Conservation (phyloP, 2,329 filamentous ascomycete genomes). For the Xylariaceae sp. region DNA sequence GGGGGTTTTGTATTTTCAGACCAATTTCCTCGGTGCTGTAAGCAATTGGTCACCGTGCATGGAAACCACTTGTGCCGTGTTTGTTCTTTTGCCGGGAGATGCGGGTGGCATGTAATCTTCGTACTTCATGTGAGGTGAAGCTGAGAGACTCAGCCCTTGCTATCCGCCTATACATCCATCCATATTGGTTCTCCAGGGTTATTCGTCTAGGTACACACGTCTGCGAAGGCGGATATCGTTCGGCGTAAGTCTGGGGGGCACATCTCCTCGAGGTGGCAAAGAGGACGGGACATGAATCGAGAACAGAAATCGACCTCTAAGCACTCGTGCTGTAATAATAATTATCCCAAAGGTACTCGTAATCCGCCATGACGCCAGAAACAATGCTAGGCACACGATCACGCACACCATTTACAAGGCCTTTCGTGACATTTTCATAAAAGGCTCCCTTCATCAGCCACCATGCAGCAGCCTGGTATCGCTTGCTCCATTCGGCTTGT, state of each 20-base stretch:
- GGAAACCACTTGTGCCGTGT: too few relatives aligned
- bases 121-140: too few relatives aligned
- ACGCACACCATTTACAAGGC: slow-evolving; percentile 64
- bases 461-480: slow-evolving; percentile 89
- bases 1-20: too few relatives aligned
- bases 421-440: slow-evolving; percentile 85
- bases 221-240: too few relatives aligned
- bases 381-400: slow-evolving; percentile 75
- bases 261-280: not conserved
- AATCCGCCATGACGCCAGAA: slow-evolving; percentile 84
- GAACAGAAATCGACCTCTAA: slow-evolving; percentile 4
- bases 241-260: not conserved
- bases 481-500: slow-evolving; percentile 79
- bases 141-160: too few relatives aligned
- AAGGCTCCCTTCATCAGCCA: slow-evolving; percentile 96
- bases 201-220: too few relatives aligned
- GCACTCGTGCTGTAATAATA: slow-evolving; percentile 76
- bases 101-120: too few relatives aligned
- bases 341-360: slow-evolving; percentile 96
- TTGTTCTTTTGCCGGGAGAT: too few relatives aligned
- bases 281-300: not conserved
- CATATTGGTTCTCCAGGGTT: too few relatives aligned
- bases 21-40: too few relatives aligned
- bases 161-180: too few relatives aligned
- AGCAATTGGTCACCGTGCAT: too few relatives aligned